Conservation (phyloP, 305 asterid species). For the Withania somnifera region DNA sequence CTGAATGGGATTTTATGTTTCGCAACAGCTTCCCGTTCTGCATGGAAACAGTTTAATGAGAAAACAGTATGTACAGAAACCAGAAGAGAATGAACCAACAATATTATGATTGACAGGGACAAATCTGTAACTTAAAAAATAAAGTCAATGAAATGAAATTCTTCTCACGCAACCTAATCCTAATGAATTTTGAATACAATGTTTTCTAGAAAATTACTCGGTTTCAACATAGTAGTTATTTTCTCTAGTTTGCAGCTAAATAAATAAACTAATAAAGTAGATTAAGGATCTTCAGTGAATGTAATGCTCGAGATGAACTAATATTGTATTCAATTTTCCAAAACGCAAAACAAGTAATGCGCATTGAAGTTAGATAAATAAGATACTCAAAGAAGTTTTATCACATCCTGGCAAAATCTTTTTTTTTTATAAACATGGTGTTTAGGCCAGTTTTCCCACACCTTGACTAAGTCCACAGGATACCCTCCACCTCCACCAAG, state of each 20-base stretch:
- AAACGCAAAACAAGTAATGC: background rate
- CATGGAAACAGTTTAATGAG: conserved; percentile 12
- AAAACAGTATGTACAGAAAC: background rate
- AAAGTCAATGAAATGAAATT: background rate
- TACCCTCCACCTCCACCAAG: no score
- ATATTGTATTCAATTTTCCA: background rate
- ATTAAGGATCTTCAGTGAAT: background rate
- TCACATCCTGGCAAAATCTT: background rate
- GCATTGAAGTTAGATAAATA: background rate
- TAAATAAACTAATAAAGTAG: background rate
- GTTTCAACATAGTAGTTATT: background rate
- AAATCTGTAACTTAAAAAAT: background rate
- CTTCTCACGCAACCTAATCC: background rate
- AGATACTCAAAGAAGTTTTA: background rate
- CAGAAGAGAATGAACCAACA: background rate
- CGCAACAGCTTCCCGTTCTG: conserved; percentile 92
- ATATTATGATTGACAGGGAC: background rate
- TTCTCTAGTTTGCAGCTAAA: background rate
- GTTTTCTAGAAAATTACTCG: background rate
- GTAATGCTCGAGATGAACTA: background rate
- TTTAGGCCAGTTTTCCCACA: no score
- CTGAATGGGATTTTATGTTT: conserved; percentile 58
- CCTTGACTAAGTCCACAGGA: no score
- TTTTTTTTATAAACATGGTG: no score
- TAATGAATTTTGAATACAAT: background rate